phyloP scores from a whole-genome alignment of 2,329 filamentous ascomycete genomes.

The Aspergillus fischeri region DNA sequence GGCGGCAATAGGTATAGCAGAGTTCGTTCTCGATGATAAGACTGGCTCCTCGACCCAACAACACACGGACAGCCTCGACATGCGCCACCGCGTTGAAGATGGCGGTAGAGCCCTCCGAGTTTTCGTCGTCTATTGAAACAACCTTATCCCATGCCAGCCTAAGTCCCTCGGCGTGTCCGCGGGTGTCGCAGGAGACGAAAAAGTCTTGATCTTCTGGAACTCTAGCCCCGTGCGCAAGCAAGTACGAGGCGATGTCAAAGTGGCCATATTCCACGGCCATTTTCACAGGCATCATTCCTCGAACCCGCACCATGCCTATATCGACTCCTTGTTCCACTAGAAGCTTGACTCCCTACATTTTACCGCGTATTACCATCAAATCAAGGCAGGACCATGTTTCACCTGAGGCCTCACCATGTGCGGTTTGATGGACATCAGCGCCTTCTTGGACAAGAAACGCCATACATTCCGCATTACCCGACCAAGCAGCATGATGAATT shows the following conservation, averaged over 20 bases:
- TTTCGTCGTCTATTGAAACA: background rate
- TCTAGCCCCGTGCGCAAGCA: background rate
- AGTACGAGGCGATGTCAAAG: background rate
- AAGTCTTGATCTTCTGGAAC: background rate
- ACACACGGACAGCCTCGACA: background rate
- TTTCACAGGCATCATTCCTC: background rate
- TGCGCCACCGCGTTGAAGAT: background rate
- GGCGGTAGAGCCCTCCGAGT: background rate
- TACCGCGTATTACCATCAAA: background rate
- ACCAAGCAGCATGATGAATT: background rate
- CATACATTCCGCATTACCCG: background rate
- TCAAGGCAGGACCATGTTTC: background rate
- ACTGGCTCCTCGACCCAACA: background rate
- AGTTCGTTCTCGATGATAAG: background rate
- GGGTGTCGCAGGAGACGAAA: background rate
- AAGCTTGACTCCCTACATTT: background rate
- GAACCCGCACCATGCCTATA: background rate
- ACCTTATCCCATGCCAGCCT: background rate
- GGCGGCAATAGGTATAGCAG: background rate
- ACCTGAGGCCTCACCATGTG: background rate
- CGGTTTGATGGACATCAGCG: background rate
- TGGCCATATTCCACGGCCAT: background rate
- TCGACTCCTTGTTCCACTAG: background rate
- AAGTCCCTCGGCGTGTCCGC: background rate
- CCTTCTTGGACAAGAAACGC: background rate